phyloP scores from a whole-genome alignment of 2,329 filamentous ascomycete species.

The Neoscytalidium dimidiatum region DNA sequence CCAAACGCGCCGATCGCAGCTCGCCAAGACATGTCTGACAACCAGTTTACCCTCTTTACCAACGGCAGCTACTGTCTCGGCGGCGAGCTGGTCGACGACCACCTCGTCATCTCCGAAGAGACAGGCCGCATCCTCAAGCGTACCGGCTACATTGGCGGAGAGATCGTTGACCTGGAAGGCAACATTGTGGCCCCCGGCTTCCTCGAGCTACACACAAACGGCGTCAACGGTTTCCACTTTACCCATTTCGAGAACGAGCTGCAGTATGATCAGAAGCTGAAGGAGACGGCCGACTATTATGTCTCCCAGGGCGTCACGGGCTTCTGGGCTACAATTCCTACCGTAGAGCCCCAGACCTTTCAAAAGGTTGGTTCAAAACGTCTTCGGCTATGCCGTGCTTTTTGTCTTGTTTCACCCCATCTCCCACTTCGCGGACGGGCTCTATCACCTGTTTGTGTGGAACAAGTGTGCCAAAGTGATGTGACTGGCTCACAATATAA shows the following conservation, averaged over 20 bases:
- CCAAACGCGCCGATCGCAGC: background rate
- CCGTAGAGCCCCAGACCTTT: slow-evolving; percentile 50
- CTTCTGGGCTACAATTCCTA: slow-evolving; percentile 58
- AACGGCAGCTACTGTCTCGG: slow-evolving; percentile 48
- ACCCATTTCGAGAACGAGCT: slow-evolving; percentile 49
- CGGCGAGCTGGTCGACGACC: slow-evolving; percentile 46
- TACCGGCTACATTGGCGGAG: slow-evolving; percentile 47
- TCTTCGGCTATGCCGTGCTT: background rate
- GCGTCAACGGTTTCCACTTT: slow-evolving; percentile 56
- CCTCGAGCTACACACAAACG: slow-evolving; percentile 59
- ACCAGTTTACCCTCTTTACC: slow-evolving; percentile 49
- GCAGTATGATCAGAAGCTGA: slow-evolving; percentile 47
- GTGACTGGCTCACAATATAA: too few relatives aligned
- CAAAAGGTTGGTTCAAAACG: slow-evolving; percentile 37
- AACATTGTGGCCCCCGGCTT: slow-evolving; percentile 57
- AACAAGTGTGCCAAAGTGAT: too few relatives aligned
- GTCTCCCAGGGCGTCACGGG: slow-evolving; percentile 55
- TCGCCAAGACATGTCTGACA: slow-evolving; percentile 33
- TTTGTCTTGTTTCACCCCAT: background rate
- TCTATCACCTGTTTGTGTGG: too few relatives aligned
- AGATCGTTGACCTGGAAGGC: slow-evolving; percentile 51
- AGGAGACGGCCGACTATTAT: slow-evolving; percentile 51
- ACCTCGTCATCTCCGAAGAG: slow-evolving; percentile 48
- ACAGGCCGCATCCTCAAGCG: slow-evolving; percentile 45
- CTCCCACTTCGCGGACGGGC: background rate